These are phyloP conservation scores for Staphylotrichum longicolle DNA, from an alignment of 495 filamentous ascomycete species.

Conservation along the genomic window DNA sequence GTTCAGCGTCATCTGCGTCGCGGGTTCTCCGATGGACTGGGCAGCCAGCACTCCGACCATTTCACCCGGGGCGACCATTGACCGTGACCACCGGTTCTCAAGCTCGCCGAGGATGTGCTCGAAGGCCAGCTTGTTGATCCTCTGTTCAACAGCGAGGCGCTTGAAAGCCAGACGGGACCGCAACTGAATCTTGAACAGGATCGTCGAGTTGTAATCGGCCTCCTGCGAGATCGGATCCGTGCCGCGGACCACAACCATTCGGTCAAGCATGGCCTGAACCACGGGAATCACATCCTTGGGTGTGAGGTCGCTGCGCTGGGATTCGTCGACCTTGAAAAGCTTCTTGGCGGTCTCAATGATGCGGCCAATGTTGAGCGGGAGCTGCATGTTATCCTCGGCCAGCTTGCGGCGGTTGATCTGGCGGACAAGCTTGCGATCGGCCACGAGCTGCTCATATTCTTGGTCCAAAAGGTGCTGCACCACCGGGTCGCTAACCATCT, in stretches of 20 bases:
- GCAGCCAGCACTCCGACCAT: constrained; percentile 99
- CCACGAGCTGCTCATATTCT: constrained; percentile 76
- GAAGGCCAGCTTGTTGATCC: constrained; percentile 87
- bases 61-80: constrained; percentile 84
- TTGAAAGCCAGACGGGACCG: constrained; percentile 91
- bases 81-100: constrained; percentile 76
- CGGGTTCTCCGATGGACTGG: constrained; percentile 97
- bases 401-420: constrained; percentile 45
- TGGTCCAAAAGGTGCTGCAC: constrained; percentile 83
- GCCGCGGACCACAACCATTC: constrained; percentile 80
- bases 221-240: constrained; percentile 76
- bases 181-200: constrained; percentile 87
- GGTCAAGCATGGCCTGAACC: constrained; percentile 71
- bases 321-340: constrained; percentile 85
- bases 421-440: constrained; percentile 74
- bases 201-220: constrained; percentile 81
- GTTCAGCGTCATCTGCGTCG: constrained; percentile 99
- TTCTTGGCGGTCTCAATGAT: constrained; percentile 86
- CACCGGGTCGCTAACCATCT: constrained; percentile 79
- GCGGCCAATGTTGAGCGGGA: constrained; percentile 86
- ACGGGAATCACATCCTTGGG: constrained; percentile 85
- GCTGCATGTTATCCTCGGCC: constrained; percentile 76
- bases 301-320: constrained; percentile 80
- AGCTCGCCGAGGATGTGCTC: constrained; percentile 89
- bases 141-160: constrained; percentile 76